phyloP scores from a whole-genome alignment of 306 rosid genomes.

The Ziziphus jujuba region DNA sequence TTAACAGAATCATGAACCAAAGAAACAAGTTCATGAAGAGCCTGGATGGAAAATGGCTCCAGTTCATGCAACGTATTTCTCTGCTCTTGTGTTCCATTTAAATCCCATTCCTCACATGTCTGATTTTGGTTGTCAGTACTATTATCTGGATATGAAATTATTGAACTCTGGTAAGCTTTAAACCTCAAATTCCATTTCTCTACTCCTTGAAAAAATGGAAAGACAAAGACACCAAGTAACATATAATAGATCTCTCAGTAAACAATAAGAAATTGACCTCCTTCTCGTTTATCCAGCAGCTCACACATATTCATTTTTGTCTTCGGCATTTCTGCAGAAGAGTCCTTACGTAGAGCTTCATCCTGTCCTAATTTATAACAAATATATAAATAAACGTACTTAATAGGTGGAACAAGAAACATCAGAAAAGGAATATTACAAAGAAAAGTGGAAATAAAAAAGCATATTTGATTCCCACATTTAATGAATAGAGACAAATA shows the following conservation, averaged over 20 bases:
- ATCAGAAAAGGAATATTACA: background rate
- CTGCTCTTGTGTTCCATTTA: constrained; percentile 47
- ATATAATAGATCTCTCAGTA: constrained; percentile 20
- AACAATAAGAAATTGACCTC: constrained; percentile 45
- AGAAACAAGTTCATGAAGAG: constrained; percentile 82
- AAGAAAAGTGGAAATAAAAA: background rate
- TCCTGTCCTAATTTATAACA: constrained; percentile 56
- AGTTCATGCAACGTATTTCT: constrained; percentile 43
- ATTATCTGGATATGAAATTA: constrained; percentile 52
- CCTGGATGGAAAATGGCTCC: constrained; percentile 60
- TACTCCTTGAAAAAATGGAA: background rate
- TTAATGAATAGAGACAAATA: background rate
- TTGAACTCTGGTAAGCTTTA: constrained; percentile 17
- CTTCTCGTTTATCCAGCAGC: constrained; percentile 34
- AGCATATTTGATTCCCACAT: background rate
- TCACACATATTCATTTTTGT: constrained; percentile 20
- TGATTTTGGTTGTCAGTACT: constrained; percentile 31
- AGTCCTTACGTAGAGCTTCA: constrained; percentile 44
- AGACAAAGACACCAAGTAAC: background rate
- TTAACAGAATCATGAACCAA: constrained; percentile 65
- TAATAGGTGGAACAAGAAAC: constrained; percentile 9
- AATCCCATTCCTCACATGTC: constrained; percentile 41
- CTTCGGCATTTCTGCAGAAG: constrained; percentile 41
- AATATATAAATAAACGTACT: background rate
- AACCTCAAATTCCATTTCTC: constrained; percentile 21